phyloP scores from a whole-genome alignment of 2,329 filamentous ascomycete species.

The Alternaria ethzedia region DNA sequence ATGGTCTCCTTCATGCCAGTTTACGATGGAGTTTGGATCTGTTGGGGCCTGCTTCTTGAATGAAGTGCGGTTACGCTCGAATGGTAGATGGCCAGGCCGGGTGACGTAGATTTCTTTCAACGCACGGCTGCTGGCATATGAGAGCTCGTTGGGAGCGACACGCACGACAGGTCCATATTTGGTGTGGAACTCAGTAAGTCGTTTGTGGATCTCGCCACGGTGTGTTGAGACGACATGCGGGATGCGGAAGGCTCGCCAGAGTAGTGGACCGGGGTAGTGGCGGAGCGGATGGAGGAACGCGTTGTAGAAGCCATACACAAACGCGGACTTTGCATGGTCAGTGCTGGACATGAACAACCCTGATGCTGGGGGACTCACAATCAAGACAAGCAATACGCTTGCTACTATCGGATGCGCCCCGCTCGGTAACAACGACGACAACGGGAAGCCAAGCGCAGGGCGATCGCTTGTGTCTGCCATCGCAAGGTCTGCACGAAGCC shows the following conservation, averaged over 20 bases:
- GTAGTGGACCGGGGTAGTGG: slow-evolving; percentile 35
- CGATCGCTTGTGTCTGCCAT: not conserved
- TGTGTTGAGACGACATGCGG: slow-evolving; percentile 37
- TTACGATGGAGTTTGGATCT: slow-evolving; percentile 35
- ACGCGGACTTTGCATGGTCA: not conserved
- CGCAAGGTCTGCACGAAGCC: too few species aligned
- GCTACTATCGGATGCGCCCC: not conserved
- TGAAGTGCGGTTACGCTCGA: slow-evolving; percentile 31
- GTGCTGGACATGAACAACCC: not conserved
- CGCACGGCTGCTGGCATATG: slow-evolving; percentile 32
- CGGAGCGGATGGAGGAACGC: slow-evolving; percentile 34
- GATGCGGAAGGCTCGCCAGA: slow-evolving; percentile 36
- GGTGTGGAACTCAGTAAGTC: slow-evolving; percentile 30
- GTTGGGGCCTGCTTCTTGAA: slow-evolving; percentile 35
- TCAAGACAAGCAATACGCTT: not conserved
- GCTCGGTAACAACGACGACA: not conserved
- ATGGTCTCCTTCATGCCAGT: slow-evolving; percentile 30
- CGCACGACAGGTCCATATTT: slow-evolving; percentile 37
- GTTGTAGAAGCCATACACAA: slow-evolving; percentile 34
- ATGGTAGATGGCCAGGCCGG: slow-evolving; percentile 29
- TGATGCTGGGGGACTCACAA: not conserved
- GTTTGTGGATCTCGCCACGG: slow-evolving; percentile 32
- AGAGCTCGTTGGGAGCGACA: slow-evolving; percentile 39
- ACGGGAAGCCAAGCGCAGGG: not conserved
- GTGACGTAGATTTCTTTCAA: slow-evolving; percentile 39